Base-by-base conservation (phyloP, 495 filamentous ascomycete species). In the Pyrenula massariospora region DNA sequence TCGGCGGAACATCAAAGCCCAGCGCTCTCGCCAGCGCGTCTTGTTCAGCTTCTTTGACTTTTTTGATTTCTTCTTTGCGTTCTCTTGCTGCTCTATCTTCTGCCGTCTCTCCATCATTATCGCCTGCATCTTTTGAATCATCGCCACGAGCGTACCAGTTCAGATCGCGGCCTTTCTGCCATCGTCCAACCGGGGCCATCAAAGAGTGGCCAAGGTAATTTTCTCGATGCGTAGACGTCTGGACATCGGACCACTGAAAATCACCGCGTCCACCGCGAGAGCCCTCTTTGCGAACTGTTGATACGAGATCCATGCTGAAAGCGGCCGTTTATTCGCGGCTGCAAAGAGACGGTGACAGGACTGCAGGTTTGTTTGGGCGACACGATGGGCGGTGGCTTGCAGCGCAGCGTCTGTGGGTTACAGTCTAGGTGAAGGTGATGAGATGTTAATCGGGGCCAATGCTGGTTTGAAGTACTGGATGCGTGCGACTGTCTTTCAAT, bases 151-250 rank as follows among this genome's bases (percentile, higher is more conserved):
- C 83, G 61, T 97, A 97, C 93, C 93, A 97, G 48, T 67, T 75
- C 3, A 96, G 73, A 61, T 98, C 92, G 56, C 80, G 81, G n/a
- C 82, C 82, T 60, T 93, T 87, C 62, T 95, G 91, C 93, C 94
- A 98, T 53, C 93, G 88, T 11, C 93, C 93, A 11, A 97, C 94
- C 0, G 93, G 81, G 3, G 93, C 93, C 83, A 94, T 98, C 54
- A 98, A 66, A 22, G 88, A 94, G 68, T 98, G 93, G 48, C 94
- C 93, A 0, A 98, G 85, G 68, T 98, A 98, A 70, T 98, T 96
- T 66, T 98, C 92, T 62, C 93, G 89, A 63, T 96, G 91, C 48
- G 78, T 70, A 47, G 89, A 91, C 53, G 78, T 80, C 62, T 91
- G 85, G 65, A 98, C 93, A 63, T 95, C 89, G 59, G 91, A 86